Base-by-base conservation (phyloP, 2,329 filamentous ascomycete species). In the Diaporthe sp. region DNA sequence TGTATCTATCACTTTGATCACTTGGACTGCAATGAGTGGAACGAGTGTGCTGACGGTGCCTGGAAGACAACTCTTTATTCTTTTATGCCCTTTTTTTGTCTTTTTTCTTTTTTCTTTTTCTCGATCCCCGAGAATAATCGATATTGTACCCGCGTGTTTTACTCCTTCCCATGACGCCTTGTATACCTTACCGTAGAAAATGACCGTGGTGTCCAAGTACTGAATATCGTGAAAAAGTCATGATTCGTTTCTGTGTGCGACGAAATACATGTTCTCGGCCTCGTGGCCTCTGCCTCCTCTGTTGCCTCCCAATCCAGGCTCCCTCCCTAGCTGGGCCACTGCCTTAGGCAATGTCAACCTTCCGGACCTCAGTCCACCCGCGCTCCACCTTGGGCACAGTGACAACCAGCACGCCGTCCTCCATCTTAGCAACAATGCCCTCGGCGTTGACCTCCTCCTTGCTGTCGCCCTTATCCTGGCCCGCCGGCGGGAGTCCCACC, bases 331-430 rank as follows among this genome's bases (percentile, higher is more conserved):
- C 79, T 89, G 83, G 34, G 9, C 22, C 65, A 12, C 8, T 9
- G 34, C 65, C n/a, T 55, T 55, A 70, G 65, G 49, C 65, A 76
- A 92, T 89, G 74, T 92, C 90, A 55, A 92, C 88, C 82, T 89
- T 89, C 81, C 87, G 88, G 76, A 92, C 87, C 80, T 92, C 90
- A 79, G 91, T 93, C 86, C 91, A 92, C 78, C 91, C 91, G 83
- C 88, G 90, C 81, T 93, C 91, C 10, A 90, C 80, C 86, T 95
- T 96, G 10, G 94, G 94, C 2, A 97, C 90, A n/a, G 90, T 92
- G n/a, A 97, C 88, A 49, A 92, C 87, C 79, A 97, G 83, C 1
- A 97, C 86, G 7, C 95, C 95, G 81, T 97, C 93, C 83, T 95
- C 93, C 84, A 97, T 88, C 85, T 92, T 95, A 3, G 94, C 94